Percentiles rank a stretch among this genome's conserved stretches.
These are phyloP conservation scores for Hysterium pulicare DNA, from an alignment of 2,329 filamentous ascomycete genomes.

Conservation along the genomic window DNA sequence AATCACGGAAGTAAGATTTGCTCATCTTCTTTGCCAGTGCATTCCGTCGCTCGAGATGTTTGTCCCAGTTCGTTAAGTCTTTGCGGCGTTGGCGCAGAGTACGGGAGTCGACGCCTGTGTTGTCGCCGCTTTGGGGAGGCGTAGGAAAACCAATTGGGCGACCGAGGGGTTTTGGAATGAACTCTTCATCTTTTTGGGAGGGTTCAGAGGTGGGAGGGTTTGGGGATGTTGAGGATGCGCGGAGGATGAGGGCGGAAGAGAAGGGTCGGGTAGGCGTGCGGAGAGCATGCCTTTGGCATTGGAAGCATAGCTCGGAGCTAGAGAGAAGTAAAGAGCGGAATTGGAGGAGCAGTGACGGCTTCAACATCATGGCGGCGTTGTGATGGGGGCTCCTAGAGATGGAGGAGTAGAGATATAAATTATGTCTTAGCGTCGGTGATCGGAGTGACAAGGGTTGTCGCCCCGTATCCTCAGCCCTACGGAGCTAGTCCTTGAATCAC, in stretches of 20 bases:
- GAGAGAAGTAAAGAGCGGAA: too few relatives aligned
- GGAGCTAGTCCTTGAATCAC: too few relatives aligned
- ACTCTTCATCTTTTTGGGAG: slow-evolving; percentile 30
- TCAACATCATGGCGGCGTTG: too few relatives aligned
- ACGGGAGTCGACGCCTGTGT: slow-evolving; percentile 71
- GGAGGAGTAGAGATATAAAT: too few relatives aligned
- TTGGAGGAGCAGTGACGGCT: too few relatives aligned
- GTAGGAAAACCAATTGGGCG: slow-evolving; percentile 78
- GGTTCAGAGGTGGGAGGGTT: slow-evolving; percentile 15
- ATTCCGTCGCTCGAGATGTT: slow-evolving; percentile 72
- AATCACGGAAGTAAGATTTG: slow-evolving; percentile 94
- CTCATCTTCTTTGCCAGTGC: slow-evolving; percentile 75
- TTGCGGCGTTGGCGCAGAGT: slow-evolving; percentile 65
- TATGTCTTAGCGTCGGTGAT: too few relatives aligned
- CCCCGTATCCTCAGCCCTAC: too few relatives aligned
- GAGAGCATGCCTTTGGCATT: too few relatives aligned
- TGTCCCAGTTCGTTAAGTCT: slow-evolving; percentile 82
- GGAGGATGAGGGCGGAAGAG: slow-evolving; percentile 11
- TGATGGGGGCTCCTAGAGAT: too few relatives aligned
- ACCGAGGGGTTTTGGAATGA: slow-evolving; percentile 52
- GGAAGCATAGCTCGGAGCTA: too few relatives aligned
- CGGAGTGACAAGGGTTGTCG: too few relatives aligned
- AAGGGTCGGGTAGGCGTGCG: neutral
- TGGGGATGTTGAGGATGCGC: slow-evolving; percentile 11
- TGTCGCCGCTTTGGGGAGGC: slow-evolving; percentile 74